These are phyloP conservation scores for Arthrobotrys pseudoclavata DNA, from an alignment of 2,329 filamentous ascomycete species.

Conservation along the genomic window DNA sequence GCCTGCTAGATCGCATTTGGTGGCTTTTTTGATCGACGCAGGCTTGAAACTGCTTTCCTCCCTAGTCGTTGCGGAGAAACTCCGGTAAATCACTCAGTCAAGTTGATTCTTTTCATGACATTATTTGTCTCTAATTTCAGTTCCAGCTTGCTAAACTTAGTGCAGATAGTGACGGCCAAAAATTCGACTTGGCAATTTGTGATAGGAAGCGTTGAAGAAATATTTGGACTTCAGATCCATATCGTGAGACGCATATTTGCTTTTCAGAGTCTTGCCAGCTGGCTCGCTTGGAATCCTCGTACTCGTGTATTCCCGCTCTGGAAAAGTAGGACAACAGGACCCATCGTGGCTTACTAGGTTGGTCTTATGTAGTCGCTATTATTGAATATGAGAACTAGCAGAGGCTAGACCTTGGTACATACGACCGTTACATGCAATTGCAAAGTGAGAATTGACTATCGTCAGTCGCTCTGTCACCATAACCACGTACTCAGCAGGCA, in stretches of 20 bases:
- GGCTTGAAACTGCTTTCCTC: constrained; percentile 38
- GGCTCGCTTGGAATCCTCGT: constrained; percentile 56
- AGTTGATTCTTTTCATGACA: neutral
- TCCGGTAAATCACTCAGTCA: constrained; percentile 58
- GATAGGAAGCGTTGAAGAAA: constrained; percentile 10
- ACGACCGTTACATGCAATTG: constrained; percentile 44
- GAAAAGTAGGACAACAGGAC: constrained; percentile 39
- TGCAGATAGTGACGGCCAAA: neutral
- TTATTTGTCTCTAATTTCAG: neutral
- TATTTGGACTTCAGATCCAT: neutral
- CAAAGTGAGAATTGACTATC: constrained; percentile 33
- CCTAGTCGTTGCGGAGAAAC: constrained; percentile 58
- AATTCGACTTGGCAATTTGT: constrained; percentile 22
- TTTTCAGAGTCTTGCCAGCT: constrained; percentile 40
- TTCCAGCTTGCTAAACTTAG: neutral
- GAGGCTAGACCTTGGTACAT: constrained; percentile 10
- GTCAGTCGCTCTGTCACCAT: constrained; percentile 3
- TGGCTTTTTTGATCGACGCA: constrained; percentile 60
- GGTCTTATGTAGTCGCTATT: constrained; percentile 22
- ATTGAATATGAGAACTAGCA: constrained; percentile 14
- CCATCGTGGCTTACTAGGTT: constrained; percentile 46
- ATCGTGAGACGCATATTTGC: constrained; percentile 24
- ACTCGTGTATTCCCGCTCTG: constrained; percentile 60
- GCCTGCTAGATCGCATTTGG: constrained; percentile 55
- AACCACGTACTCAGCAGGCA: constrained; percentile 14